phyloP scores from a whole-genome alignment of 176 grass and related monocot genomes.

The Avena eriantha region DNA sequence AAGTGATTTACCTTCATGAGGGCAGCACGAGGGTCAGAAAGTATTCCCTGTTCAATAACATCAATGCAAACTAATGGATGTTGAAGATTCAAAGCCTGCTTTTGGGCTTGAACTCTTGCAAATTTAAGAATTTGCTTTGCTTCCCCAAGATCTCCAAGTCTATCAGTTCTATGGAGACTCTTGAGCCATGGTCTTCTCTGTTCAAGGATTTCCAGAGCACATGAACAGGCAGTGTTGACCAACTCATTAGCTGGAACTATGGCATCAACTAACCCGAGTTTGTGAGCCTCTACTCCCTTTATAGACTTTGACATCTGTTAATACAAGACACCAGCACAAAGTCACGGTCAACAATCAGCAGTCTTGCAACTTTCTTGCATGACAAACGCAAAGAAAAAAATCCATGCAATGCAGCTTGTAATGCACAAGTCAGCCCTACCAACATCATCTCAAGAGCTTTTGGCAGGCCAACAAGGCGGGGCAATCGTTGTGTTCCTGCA shows the following conservation, averaged over 20 bases:
- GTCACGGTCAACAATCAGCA: conserved; percentile 25
- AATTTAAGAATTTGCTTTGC: conserved; percentile 60
- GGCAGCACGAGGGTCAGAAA: conserved; percentile 67
- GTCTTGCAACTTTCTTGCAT: conserved; percentile 29
- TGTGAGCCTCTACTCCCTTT: conserved; percentile 72
- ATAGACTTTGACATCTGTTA: conserved; percentile 80
- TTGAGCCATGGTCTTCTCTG: conserved; percentile 75
- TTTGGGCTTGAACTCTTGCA: conserved; percentile 70
- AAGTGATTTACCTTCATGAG: conserved; percentile 72
- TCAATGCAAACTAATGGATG: conserved; percentile 79
- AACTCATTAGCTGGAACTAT: conserved; percentile 65
- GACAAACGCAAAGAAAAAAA: not conserved
- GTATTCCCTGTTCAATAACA: conserved; percentile 86
- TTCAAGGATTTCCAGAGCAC: conserved; percentile 75
- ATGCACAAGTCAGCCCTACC: conserved; percentile 52
- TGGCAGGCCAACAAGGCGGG: conserved; percentile 81
- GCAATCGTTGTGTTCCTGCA: conserved; percentile 88
- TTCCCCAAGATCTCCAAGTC: conserved; percentile 58
- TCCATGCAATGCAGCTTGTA: not conserved
- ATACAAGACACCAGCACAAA: conserved; percentile 23
- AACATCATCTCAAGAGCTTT: conserved; percentile 92
- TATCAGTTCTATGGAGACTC: conserved; percentile 79
- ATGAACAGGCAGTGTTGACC: conserved; percentile 59
- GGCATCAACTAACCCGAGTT: conserved; percentile 71
- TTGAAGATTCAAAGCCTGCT: conserved; percentile 56